phyloP scores from a whole-genome alignment of 164 flowering plant species.

The Stephania yunnanensis region DNA sequence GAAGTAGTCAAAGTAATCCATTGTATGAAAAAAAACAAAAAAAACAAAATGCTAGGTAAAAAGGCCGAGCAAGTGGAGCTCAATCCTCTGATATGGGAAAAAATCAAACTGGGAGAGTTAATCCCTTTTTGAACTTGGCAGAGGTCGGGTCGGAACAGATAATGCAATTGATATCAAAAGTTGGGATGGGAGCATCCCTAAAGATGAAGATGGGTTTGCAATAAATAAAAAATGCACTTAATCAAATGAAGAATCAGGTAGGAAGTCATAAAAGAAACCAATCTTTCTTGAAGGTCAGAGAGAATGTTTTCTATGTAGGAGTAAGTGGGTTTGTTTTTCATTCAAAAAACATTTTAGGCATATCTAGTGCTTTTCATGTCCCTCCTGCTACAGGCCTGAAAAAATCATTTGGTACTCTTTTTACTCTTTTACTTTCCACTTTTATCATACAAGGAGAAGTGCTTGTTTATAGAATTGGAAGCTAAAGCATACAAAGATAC shows the following conservation, averaged over 20 bases:
- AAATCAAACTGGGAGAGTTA: no score
- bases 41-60: no score
- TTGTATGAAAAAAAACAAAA: no score
- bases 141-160: no score
- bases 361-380: conserved; percentile 2
- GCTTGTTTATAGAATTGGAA: background rate
- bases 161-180: no score
- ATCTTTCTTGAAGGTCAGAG: background rate
- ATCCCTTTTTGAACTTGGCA: no score
- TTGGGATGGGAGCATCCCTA: no score
- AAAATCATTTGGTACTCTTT: conserved; percentile 2
- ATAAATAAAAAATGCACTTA: background rate
- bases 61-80: no score
- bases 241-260: background rate
- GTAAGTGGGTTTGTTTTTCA: conserved; percentile 1
- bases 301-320: background rate
- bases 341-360: background rate
- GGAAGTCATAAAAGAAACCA: background rate
- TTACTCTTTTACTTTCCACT: background rate
- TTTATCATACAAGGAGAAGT: background rate
- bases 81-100: no score
- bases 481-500: background rate
- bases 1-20: no score
- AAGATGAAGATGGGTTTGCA: background rate
- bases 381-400: conserved; percentile 5